These are phyloP conservation scores for Pseudohyphozyma bogoriensis DNA, from an alignment of 768 basidiomycete genomes.

Conservation along the genomic window DNA sequence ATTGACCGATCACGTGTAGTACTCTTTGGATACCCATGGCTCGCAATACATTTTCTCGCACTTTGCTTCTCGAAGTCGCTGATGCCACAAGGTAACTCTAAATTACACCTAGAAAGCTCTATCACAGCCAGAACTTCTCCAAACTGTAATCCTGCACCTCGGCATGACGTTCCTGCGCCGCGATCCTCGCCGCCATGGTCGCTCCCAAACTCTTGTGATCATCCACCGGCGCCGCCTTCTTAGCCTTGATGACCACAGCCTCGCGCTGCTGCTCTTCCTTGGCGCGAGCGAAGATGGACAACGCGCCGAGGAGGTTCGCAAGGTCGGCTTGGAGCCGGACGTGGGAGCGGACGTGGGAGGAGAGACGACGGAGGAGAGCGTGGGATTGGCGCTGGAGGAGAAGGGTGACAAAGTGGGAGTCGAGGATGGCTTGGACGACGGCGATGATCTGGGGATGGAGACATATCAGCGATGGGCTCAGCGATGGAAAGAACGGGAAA, in stretches of 20 bases:
- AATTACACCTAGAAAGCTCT: no score
- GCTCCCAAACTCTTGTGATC: background rate
- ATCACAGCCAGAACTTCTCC: constrained; percentile 15
- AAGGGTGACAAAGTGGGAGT: constrained; percentile 28
- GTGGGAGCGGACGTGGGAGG: constrained; percentile 14
- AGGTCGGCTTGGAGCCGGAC: constrained; percentile 16
- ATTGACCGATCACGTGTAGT: no score
- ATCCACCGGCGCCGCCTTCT: background rate
- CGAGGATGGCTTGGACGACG: constrained; percentile 25
- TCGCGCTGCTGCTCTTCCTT: constrained; percentile 9
- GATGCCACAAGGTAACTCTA: no score
- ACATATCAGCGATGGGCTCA: background rate
- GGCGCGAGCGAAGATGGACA: constrained; percentile 16
- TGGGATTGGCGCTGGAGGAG: constrained; percentile 24
- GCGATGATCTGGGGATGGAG: constrained; percentile 10
- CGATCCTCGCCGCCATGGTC: constrained; percentile 19
- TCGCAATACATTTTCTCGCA: no score
- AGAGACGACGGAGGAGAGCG: constrained; percentile 23
- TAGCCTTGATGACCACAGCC: background rate
- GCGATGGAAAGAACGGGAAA: background rate
- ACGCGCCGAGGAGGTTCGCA: constrained; percentile 19
- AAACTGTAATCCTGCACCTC: constrained; percentile 22
- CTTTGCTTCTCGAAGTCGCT: no score
- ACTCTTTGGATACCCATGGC: no score
- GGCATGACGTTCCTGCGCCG: constrained; percentile 26